Evolutionary conservation across 2,329 filamentous ascomycete species (phyloP), one percentile per base, ranked within the genome.

Genomic region (Aspergillus hiratsukae): DNA sequence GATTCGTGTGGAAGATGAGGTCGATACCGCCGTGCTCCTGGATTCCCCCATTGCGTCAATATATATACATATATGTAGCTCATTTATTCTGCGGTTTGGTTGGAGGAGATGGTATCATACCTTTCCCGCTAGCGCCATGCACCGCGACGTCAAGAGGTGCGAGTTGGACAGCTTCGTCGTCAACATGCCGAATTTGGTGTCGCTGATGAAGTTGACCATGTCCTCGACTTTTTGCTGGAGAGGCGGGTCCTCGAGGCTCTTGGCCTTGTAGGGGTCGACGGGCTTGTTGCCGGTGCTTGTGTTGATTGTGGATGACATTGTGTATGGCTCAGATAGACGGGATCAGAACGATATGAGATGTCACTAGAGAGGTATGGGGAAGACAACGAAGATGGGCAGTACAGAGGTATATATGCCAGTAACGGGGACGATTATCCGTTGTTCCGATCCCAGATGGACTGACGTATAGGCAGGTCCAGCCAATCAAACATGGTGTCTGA

Each of bases 1-100:
- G 91, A 80, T 96, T 96, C 69, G 91, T 91, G 79, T 94, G 88
- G 82, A 96, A 96, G 73, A 96, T 83, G 55, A 94, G 83, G 71
- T 95, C 91, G 56, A 91, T 81, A 67, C 89, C 88, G 61, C 87
- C 87, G 59, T 81, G 80, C 75, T 95, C 90, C 89, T 93, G 60
- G 2, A 49, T 48, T 6, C 31, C 11, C 14, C 14, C 54, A 10
- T 21, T 55, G 51, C 43, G 31, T 55, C 57, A 35, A 23, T 23
- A 23, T 23, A 23, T 23, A 23, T 23, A 23, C 3, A 23, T 23
- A 23, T 23, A 23, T 23, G 3, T 23, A 23, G 11, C 29, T 7
- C 8, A 40, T 51, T n/a, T 49, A 9, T 53, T 9, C 49, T 4
- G 21, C n/a, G 29, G 25, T 14, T 19, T 11, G 11, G 21, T 17